These are phyloP conservation scores for Debaryomycetaceae sp. DNA, from an alignment of 1,139 yeast genomes.

Conservation along the genomic window DNA sequence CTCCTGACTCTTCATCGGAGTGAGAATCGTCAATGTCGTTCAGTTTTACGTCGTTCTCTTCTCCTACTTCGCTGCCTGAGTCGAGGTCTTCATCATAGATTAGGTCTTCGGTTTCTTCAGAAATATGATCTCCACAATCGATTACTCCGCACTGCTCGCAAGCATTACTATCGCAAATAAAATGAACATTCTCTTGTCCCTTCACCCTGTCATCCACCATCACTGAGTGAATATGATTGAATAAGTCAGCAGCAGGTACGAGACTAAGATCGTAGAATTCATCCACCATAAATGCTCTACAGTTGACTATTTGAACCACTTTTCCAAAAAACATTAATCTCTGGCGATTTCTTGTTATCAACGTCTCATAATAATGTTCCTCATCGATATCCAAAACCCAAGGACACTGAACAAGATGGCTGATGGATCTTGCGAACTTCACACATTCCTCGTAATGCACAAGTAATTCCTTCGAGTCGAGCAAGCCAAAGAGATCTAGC, in stretches of 20 bases:
- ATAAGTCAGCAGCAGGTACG: conserved; percentile 90
- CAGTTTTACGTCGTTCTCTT: conserved; percentile 13
- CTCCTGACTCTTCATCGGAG: conserved; percentile 9
- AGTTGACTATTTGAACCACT: conserved; percentile 56
- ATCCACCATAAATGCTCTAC: conserved; percentile 81
- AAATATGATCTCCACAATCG: conserved; percentile 51
- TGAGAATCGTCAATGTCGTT: background rate
- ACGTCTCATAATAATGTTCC: conserved; percentile 5
- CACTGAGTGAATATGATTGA: conserved; percentile 54
- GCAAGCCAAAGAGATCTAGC: conserved; percentile 58
- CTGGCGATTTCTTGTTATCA: conserved; percentile 9
- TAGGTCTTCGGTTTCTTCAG: conserved; percentile 8
- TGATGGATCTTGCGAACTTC: conserved; percentile 40
- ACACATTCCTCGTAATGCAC: conserved; percentile 52
- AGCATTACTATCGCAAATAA: conserved; percentile 67
- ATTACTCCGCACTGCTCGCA: conserved; percentile 71
- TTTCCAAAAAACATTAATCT: conserved; percentile 46
- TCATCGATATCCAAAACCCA: conserved; percentile 22
- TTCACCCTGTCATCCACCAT: conserved; percentile 17
- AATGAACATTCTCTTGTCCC: conserved; percentile 63
- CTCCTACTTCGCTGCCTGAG: conserved; percentile 22
- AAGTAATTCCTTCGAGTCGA: conserved; percentile 55
- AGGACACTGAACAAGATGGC: conserved; percentile 35
- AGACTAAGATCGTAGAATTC: conserved; percentile 67
- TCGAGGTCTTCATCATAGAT: conserved; percentile 21